Base-by-base conservation (phyloP, 2,329 filamentous ascomycete genomes). In the Chrysoporthe austroafricana region DNA sequence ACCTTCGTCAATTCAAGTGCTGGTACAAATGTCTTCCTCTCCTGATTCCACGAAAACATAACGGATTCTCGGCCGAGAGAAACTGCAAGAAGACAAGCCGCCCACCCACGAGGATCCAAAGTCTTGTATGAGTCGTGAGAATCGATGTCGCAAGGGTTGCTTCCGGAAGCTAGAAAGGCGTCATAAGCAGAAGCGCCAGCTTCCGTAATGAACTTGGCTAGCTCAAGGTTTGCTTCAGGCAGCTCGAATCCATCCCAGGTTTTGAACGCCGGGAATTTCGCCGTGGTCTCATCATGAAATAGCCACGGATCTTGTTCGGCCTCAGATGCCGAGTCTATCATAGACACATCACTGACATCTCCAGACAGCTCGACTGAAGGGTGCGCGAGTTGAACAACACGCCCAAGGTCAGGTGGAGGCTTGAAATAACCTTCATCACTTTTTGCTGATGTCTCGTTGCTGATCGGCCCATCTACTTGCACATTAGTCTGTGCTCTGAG, bases 61-160 rank as follows among this genome's bases (percentile, higher is more conserved):
- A 91, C 82, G 0, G 92, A 94, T 50, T 88, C 89, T 60, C 91
- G 84, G 0, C 92, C 92, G 6, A 94, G 84, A 0, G 88, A 87
- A 1, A 95, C 80, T 14, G 88, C 85, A 69, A 91, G 81, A 0
- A 95, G 79, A 13, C 88, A 90, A 21, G 82, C 77, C 62, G 82
- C 77, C 73, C 88, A 90, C 5, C 80, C 74, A 26, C 77, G 80
- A 1, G 81, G 76, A 61, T 86, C 81, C 2, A 90, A 76, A 13
- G 85, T 74, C 14, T 80, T 75, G 6, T 70, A 63, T 13, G 80
- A 75, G 2, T 79, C 73, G 8, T 74, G 73, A 44, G 82, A 83
- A 58, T 71, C 75, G 43, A 81, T 72, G 50, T 72, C 72, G 44
- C 82, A 73, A 64, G 76, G 80, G 69, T 83, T 85, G 36, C 76